A percentile compares a stretch with the other conserved stretches of the same genome.
These are phyloP conservation scores for Pezicula radicicola DNA, from an alignment of 2,329 filamentous ascomycete species.

Conservation along the genomic window DNA sequence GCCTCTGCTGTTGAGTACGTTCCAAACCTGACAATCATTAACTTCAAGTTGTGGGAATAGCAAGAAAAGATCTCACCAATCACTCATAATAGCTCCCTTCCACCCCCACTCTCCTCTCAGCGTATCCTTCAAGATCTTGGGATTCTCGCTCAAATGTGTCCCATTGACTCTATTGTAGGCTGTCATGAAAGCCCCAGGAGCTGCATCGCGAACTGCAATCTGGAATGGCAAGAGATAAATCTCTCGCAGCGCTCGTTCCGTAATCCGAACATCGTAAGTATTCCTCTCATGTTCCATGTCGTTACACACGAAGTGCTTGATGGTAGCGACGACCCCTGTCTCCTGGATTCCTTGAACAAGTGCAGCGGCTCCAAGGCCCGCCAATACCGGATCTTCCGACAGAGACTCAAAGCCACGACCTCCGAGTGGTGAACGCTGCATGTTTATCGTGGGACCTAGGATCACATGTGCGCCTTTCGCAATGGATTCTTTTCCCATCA, in stretches of 20 bases:
- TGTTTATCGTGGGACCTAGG: conserved; percentile 60
- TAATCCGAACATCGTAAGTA: conserved; percentile 32
- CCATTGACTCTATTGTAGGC: conserved; percentile 46
- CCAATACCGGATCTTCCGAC: conserved; percentile 43
- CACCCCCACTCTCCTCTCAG: conserved; percentile 42
- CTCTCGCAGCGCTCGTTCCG: conserved; percentile 36
- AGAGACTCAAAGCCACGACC: conserved; percentile 47
- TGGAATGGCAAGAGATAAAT: conserved; percentile 44
- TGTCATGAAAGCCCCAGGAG: conserved; percentile 43
- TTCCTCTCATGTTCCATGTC: conserved; percentile 37
- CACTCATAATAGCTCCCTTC: conserved; percentile 43
- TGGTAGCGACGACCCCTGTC: conserved; percentile 38
- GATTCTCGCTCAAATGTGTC: conserved; percentile 38
- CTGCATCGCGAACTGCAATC: conserved; percentile 38
- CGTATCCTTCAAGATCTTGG: conserved; percentile 34
- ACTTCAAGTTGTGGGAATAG: background rate
- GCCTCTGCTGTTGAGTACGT: conserved; percentile 52
- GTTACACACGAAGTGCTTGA: conserved; percentile 46
- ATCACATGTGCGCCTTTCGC: conserved; percentile 70
- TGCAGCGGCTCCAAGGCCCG: conserved; percentile 39
- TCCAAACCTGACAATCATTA: conserved; percentile 32
- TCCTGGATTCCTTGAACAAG: conserved; percentile 42
- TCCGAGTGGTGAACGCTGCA: conserved; percentile 44
- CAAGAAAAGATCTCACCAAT: conserved; percentile 35
- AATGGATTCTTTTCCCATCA: conserved; percentile 64